phyloP scores from a whole-genome alignment of 805 yeast genomes.

The Hanseniaspora valbyensis region DNA sequence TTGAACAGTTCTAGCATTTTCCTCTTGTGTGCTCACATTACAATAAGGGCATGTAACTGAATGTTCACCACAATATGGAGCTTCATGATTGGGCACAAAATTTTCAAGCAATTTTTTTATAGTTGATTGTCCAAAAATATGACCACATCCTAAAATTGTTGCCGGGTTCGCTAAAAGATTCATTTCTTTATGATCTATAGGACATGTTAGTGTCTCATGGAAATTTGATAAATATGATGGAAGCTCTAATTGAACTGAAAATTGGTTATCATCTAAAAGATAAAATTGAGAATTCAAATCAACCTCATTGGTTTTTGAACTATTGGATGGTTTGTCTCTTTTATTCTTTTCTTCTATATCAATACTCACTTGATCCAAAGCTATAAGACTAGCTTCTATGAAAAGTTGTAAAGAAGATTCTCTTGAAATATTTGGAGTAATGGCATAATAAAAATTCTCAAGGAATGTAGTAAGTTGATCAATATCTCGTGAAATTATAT shows the following conservation, averaged over 20 bases:
- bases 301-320: neutral
- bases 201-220: neutral
- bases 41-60: conserved; percentile 7
- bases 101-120: neutral
- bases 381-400: neutral
- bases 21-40: neutral
- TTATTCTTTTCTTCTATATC: neutral
- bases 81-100: neutral
- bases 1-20: neutral
- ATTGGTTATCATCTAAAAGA: neutral
- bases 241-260: neutral
- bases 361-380: neutral
- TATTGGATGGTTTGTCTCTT: neutral
- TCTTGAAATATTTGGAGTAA: neutral
- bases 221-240: conserved; percentile 1
- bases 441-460: neutral
- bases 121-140: conserved; percentile 10
- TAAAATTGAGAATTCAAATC: neutral
- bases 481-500: neutral
- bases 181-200: conserved; percentile 4
- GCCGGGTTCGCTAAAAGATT: neutral
- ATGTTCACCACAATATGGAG: neutral
- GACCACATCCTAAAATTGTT: conserved; percentile 1
- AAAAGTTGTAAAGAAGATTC: conserved; percentile 1
- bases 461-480: neutral